A percentile compares a stretch with the other conserved stretches of the same genome.
Evolutionary conservation across 768 basidiomycete species (phyloP).

Genomic region (Pholiota molesta): DNA sequence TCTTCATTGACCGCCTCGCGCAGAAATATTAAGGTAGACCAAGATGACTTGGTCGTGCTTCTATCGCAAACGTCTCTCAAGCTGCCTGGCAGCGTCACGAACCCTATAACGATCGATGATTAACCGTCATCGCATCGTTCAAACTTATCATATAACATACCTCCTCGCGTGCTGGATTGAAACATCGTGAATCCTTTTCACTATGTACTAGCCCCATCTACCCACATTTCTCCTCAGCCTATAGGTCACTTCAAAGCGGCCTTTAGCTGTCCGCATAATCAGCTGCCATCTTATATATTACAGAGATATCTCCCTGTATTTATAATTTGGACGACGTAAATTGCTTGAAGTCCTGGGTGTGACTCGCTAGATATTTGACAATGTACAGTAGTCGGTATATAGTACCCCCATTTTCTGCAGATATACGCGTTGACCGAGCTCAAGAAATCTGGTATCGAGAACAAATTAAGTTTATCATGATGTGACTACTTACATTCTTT

Average conservation of each 20-base stretch:
- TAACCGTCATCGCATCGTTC: background rate
- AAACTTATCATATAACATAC: background rate
- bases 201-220: background rate
- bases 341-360: no score
- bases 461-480: no score
- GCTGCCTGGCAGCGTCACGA: conserved; percentile 8
- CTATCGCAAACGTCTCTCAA: background rate
- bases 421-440: no score
- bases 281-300: no score
- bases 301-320: no score
- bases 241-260: no score
- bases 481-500: background rate
- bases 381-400: no score
- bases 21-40: background rate
- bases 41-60: background rate
- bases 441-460: no score
- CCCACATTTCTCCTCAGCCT: background rate
- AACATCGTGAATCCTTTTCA: background rate
- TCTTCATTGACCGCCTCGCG: background rate
- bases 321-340: no score
- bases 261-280: no score
- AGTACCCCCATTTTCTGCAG: no score
- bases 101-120: conserved; percentile 21
- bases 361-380: no score
- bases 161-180: background rate